Evolutionary conservation across 2,329 filamentous ascomycete genomes (phyloP).

Genomic region (Stemphylium beticola): DNA sequence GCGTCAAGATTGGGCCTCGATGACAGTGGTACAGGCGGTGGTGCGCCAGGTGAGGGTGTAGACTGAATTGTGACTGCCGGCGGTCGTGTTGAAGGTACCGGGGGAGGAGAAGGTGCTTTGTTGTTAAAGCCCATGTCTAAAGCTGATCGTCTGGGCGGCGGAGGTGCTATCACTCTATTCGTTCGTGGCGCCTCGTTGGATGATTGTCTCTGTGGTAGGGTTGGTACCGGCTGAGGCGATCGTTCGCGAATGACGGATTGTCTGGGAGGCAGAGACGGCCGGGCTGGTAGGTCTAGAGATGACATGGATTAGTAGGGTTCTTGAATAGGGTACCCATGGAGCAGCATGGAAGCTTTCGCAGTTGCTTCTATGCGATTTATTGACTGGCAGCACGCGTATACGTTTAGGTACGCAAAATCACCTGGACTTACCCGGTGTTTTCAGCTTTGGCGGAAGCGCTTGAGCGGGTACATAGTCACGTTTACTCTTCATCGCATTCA

Average conservation of each 20-base stretch:
- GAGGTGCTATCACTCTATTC: constrained; percentile 37
- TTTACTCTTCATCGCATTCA: constrained; percentile 48
- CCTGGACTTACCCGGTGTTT: constrained; percentile 29
- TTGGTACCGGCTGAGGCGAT: constrained; percentile 20
- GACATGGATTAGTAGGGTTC: not conserved
- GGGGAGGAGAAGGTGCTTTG: constrained; percentile 44
- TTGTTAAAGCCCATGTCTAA: constrained; percentile 57
- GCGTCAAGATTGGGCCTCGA: constrained; percentile 65
- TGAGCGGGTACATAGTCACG: constrained; percentile 32
- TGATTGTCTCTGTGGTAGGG: constrained; percentile 22
- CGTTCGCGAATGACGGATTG: constrained; percentile 17
- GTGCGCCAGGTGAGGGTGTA: constrained; percentile 28
- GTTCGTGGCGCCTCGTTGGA: constrained; percentile 14
- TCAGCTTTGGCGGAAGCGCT: constrained; percentile 35
- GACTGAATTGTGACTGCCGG: constrained; percentile 10
- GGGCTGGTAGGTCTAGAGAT: constrained; percentile 22
- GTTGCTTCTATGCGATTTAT: not conserved
- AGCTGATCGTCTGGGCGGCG: constrained; percentile 51
- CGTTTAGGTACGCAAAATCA: not conserved
- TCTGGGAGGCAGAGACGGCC: constrained; percentile 30
- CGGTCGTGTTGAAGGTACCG: constrained; percentile 38
- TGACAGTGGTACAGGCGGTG: constrained; percentile 60
- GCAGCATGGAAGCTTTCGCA: not conserved
- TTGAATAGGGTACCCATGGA: not conserved
- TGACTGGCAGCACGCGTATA: not conserved